Conservation (phyloP, 2,329 filamentous ascomycete species). For the Aspergillus thermomutatus region DNA sequence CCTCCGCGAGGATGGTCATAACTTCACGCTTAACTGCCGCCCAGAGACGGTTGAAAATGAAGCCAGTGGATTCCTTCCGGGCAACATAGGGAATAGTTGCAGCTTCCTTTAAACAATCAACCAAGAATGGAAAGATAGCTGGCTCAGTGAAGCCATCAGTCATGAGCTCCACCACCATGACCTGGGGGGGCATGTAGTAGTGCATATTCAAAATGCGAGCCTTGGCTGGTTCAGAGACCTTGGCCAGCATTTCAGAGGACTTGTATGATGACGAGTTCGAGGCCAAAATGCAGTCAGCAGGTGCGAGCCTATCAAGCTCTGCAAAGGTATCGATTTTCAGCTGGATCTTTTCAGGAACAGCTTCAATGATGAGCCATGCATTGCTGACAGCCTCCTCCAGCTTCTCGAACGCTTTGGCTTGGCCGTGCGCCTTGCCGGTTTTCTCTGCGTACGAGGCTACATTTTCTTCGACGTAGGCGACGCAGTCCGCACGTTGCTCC, state of each 20-base stretch:
- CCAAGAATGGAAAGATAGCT: slow-evolving; percentile 47
- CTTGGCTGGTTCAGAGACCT: slow-evolving; percentile 38
- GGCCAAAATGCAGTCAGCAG: slow-evolving; percentile 47
- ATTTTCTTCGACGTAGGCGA: slow-evolving; percentile 34
- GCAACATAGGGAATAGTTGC: slow-evolving; percentile 44
- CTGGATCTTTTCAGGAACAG: slow-evolving; percentile 49
- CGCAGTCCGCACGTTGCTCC: slow-evolving; percentile 25
- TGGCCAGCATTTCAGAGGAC: slow-evolving; percentile 47
- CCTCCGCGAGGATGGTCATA: slow-evolving; percentile 49
- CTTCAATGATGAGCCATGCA: slow-evolving; percentile 55
- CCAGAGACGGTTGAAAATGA: slow-evolving; percentile 57
- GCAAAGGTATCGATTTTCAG: slow-evolving; percentile 50
- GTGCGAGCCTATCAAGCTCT: slow-evolving; percentile 43
- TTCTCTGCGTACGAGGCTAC: slow-evolving; percentile 28
- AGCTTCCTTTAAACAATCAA: slow-evolving; percentile 37
- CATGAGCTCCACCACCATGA: slow-evolving; percentile 53
- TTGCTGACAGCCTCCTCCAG: slow-evolving; percentile 41
- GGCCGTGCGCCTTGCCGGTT: slow-evolving; percentile 28
- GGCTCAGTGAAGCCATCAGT: slow-evolving; percentile 45
- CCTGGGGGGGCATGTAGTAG: slow-evolving; percentile 49
- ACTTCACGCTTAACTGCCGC: slow-evolving; percentile 55
- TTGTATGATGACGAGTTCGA: slow-evolving; percentile 54
- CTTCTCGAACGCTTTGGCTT: slow-evolving; percentile 32
- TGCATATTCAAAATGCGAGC: slow-evolving; percentile 50
- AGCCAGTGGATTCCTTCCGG: slow-evolving; percentile 48